Evolutionary conservation across 441 rosid genomes (phyloP).

Genomic region (Cnidoscolus chayamansa): DNA sequence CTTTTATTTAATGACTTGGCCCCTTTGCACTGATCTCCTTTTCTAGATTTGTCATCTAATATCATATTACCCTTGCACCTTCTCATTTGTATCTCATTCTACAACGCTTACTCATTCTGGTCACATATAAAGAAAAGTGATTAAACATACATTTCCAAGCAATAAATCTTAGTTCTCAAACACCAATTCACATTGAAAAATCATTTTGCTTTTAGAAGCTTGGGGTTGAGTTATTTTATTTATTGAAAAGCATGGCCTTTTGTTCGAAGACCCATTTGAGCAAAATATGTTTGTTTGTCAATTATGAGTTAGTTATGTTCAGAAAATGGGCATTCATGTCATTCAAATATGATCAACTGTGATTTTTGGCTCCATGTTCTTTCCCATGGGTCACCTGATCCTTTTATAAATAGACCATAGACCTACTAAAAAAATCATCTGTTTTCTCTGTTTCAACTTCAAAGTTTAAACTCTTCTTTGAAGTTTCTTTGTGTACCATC

Average conservation of each 20-base stretch:
- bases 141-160: not conserved
- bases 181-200: no score
- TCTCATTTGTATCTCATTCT: not conserved
- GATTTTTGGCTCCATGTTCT: slow-evolving; percentile 14
- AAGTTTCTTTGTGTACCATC: slow-evolving; percentile 8
- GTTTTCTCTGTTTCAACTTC: slow-evolving; percentile 6
- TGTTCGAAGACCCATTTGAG: not conserved
- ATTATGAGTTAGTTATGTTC: slow-evolving; percentile 1
- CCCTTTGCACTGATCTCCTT: not conserved
- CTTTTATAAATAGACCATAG: slow-evolving; percentile 21
- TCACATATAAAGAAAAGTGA: not conserved
- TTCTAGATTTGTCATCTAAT: not conserved
- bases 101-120: not conserved
- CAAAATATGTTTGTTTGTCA: not conserved
- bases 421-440: not conserved
- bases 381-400: slow-evolving; percentile 1
- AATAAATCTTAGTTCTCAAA: not conserved
- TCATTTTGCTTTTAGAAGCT: not conserved
- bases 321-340: slow-evolving; percentile 10
- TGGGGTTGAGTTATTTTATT: not conserved
- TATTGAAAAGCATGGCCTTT: slow-evolving; percentile 5
- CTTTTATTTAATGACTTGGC: slow-evolving; percentile 4
- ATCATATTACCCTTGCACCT: not conserved
- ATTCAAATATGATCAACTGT: not conserved
- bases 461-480: not conserved